These are phyloP conservation scores for Arachnomyces sp. DNA, from an alignment of 2,329 filamentous ascomycete genomes.

Conservation along the genomic window DNA sequence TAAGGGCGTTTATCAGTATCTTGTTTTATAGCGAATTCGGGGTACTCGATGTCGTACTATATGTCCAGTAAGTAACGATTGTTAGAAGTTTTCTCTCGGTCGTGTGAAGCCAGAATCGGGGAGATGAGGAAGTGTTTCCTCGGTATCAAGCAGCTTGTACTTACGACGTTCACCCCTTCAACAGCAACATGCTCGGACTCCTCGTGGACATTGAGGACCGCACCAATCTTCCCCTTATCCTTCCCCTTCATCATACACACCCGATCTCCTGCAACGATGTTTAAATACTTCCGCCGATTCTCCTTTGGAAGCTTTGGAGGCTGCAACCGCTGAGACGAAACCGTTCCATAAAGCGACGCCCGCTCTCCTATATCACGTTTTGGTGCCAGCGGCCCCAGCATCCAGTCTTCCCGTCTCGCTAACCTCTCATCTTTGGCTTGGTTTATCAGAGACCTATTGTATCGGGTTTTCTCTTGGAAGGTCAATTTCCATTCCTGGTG, in stretches of 20 bases:
- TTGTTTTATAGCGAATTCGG: slow-evolving; percentile 26
- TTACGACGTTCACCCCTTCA: slow-evolving; percentile 57
- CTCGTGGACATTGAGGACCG: slow-evolving; percentile 52
- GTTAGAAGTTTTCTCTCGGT: background rate
- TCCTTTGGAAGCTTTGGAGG: slow-evolving; percentile 34
- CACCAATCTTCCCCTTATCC: slow-evolving; percentile 76
- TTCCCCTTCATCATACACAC: slow-evolving; percentile 72
- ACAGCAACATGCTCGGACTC: slow-evolving; percentile 54
- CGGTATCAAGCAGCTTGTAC: slow-evolving; percentile 22
- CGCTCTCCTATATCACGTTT: slow-evolving; percentile 60
- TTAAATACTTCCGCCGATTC: slow-evolving; percentile 45
- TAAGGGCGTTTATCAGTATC: slow-evolving; percentile 36
- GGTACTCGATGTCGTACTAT: slow-evolving; percentile 37
- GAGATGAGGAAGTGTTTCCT: too few relatives aligned
- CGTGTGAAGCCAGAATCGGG: background rate
- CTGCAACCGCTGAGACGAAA: slow-evolving; percentile 32
- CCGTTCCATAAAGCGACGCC: slow-evolving; percentile 53
- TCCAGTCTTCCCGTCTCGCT: slow-evolving; percentile 66
- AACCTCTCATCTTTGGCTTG: slow-evolving; percentile 44
- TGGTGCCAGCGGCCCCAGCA: slow-evolving; percentile 69
- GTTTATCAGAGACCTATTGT: slow-evolving; percentile 27
- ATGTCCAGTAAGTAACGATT: too few relatives aligned
- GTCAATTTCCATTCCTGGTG: slow-evolving; percentile 27
- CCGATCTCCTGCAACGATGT: slow-evolving; percentile 63
- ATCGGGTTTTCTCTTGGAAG: slow-evolving; percentile 23